Evolutionary conservation across 306 rosid species (phyloP).

Genomic region (Corylus heterophylla): DNA sequence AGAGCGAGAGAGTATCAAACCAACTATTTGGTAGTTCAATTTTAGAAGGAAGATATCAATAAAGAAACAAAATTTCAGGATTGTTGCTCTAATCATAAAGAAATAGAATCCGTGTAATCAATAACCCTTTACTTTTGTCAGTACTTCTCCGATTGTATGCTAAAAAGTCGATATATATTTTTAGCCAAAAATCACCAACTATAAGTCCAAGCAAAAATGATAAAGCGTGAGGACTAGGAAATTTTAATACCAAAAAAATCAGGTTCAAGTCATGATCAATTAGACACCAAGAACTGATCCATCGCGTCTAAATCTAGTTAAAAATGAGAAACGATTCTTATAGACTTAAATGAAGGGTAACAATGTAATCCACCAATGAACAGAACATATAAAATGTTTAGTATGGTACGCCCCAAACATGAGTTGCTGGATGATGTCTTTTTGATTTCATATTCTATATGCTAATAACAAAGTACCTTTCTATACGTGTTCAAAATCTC

Average conservation of each 20-base stretch:
- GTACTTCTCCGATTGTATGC: neutral
- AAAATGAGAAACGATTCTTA: neutral
- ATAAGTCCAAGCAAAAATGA: neutral
- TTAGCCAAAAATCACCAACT: neutral
- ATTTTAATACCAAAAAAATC: neutral
- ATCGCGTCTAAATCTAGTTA: neutral
- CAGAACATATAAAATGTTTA: neutral
- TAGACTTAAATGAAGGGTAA: constrained; percentile 2
- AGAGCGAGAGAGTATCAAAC: neutral
- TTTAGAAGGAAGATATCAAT: neutral
- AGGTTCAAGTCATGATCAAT: neutral
- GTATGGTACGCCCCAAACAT: neutral
- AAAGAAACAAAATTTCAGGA: neutral
- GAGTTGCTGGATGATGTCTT: neutral
- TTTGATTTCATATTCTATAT: neutral
- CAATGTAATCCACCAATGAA: neutral
- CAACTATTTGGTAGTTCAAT: neutral
- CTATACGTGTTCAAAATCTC: too few relatives aligned
- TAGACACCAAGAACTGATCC: neutral
- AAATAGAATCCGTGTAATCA: neutral
- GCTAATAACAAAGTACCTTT: neutral
- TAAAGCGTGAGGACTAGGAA: neutral
- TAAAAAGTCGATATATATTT: neutral
- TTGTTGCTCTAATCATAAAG: neutral
- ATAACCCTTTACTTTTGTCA: neutral